Base-by-base conservation (phyloP, 176 grass and related monocot species). In the Rhynchospora pubera region DNA sequence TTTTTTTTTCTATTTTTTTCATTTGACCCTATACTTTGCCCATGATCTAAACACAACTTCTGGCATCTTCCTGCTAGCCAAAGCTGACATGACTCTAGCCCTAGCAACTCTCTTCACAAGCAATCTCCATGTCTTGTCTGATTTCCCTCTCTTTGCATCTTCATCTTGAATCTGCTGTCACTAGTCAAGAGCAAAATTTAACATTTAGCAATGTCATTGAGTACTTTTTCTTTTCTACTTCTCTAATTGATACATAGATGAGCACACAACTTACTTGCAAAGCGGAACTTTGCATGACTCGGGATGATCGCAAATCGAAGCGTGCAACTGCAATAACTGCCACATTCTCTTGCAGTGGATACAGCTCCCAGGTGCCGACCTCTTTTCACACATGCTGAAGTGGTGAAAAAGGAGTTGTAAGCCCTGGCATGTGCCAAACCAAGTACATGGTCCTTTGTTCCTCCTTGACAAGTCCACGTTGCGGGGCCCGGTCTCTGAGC, bases 241-340 rank as follows among this genome's bases (percentile, higher is more conserved):
- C 18, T 46, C 15, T 21, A 13, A 74, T 51, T 23, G 69, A 74
- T 24, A 24, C 69, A 24, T 50, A 18, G 5, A 76, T 28, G 28
- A 24, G 32, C 9, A 28, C 57, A 23, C 7, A 79, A 56, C 88
- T 86, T 86, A 97, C 94, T 83, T 92, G 92, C 96, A 94, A 1
- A 95, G 69, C 2, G 90, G 96, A 48, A 94, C 85, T 23, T 79
- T 86, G 87, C 96, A 93, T 0, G 92, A 50, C 50, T 81, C 62
- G 3, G 81, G 6, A 24, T 77, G 70, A 70, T 95, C 69, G 55
- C 96, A 98, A 57, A 91, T 56, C 53, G 89, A 92, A 65, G 89
- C 86, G 72, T 98, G 90, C 21, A 98, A 87, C 28, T 85, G 88
- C 82, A 98, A 80, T 3, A 98, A 90, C 87, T 98, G 90, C 81